Percentiles rank a stretch among this genome's conserved stretches.
Conservation (phyloP, 73 alveolate species). For the Vitrella brassicaformis region DNA sequence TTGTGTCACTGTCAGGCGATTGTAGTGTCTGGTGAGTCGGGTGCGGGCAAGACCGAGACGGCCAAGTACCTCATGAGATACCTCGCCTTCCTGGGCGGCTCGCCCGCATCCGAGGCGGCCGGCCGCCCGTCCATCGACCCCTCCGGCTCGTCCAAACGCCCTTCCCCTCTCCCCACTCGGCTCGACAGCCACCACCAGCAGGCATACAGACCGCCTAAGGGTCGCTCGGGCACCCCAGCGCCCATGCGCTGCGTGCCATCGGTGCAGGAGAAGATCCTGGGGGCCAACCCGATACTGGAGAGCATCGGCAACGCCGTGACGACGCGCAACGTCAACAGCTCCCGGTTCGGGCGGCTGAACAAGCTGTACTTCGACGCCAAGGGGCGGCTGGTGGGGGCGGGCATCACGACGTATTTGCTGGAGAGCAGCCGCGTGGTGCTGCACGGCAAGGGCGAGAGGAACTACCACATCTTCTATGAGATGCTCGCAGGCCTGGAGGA, state of each 20-base stretch:
- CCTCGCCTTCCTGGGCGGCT: slow-evolving; percentile 37
- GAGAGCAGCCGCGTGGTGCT: slow-evolving; percentile 57
- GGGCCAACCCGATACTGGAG: slow-evolving; percentile 91
- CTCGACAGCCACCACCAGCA: too few species aligned
- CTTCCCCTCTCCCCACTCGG: too few species aligned
- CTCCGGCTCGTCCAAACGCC: background rate
- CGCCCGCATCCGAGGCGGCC: slow-evolving; percentile 2
- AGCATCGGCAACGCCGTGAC: slow-evolving; percentile 96
- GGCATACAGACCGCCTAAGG: too few species aligned
- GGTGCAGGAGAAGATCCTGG: slow-evolving; percentile 77
- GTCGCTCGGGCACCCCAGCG: too few species aligned
- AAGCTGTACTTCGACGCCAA: slow-evolving; percentile 65
- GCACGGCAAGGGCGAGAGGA: slow-evolving; percentile 51
- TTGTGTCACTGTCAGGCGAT: slow-evolving; percentile 71
- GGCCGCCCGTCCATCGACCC: background rate
- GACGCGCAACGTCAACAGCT: slow-evolving; percentile 66
- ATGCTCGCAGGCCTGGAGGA: slow-evolving; percentile 46
- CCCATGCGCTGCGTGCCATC: background rate
- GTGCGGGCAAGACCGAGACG: slow-evolving; percentile 99
- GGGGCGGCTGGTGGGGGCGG: slow-evolving; percentile 80
- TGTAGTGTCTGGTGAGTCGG: slow-evolving; percentile 95
- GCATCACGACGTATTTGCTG: slow-evolving; percentile 30
- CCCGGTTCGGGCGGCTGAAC: slow-evolving; percentile 93
- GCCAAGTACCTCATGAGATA: slow-evolving; percentile 85
- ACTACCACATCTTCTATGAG: slow-evolving; percentile 62